Percentiles rank a stretch among this genome's conserved stretches.
Conservation (phyloP, 2,329 filamentous ascomycete genomes). For the Podosphaera fusca region DNA sequence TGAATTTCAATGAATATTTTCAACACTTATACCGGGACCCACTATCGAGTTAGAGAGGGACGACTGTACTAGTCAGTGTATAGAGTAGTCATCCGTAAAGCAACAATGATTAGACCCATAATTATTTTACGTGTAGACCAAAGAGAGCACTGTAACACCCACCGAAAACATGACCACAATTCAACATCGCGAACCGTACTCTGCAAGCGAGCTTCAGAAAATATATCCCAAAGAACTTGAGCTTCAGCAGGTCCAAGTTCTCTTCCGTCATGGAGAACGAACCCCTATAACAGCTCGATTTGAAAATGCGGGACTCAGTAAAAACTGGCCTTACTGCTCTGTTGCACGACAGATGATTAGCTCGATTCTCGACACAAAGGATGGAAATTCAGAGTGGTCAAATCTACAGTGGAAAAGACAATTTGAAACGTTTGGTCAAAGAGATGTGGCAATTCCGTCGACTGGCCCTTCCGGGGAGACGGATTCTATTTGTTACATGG, state of each 20-base stretch:
- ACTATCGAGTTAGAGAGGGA: too few species aligned
- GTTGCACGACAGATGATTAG: conserved; percentile 48
- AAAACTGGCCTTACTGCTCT: conserved; percentile 79
- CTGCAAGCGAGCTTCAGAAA: conserved; percentile 50
- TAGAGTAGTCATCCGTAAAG: too few species aligned
- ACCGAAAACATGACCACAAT: conserved; percentile 50
- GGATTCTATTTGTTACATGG: conserved; percentile 61
- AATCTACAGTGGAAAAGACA: conserved; percentile 38
- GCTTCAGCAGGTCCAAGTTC: conserved; percentile 74
- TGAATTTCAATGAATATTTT: too few species aligned
- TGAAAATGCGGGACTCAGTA: conserved; percentile 44
- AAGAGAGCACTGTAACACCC: background rate
- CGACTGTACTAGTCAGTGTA: too few species aligned
- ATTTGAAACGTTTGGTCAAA: conserved; percentile 56
- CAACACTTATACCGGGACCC: too few species aligned
- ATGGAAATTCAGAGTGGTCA: conserved; percentile 14
- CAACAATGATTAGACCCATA: background rate
- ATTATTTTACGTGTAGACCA: background rate
- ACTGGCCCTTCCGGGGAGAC: conserved; percentile 42
- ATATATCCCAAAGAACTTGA: conserved; percentile 65
- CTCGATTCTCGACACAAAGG: conserved; percentile 29
- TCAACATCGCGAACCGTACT: conserved; percentile 51
- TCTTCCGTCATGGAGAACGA: conserved; percentile 58
- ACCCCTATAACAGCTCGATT: conserved; percentile 78
- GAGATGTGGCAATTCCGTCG: conserved; percentile 48